Percentiles rank a stretch among this genome's conserved stretches.
Conservation (phyloP, 2,329 filamentous ascomycete genomes). For the Furcasterigmium sp. region DNA sequence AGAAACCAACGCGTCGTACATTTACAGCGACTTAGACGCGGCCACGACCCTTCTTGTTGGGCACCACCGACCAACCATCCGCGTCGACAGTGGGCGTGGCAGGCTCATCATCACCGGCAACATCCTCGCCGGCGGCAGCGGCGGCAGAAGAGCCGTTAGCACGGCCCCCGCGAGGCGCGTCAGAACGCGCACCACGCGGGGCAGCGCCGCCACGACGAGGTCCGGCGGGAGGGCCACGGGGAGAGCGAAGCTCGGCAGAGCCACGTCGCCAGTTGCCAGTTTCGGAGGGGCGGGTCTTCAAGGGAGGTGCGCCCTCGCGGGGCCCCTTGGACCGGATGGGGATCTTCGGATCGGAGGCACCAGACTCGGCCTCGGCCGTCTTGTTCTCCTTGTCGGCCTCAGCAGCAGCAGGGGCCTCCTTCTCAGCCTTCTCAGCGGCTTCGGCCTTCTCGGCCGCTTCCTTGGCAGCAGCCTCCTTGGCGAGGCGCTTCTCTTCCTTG, state of each 20-base stretch:
- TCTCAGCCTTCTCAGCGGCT: slow-evolving; percentile 22
- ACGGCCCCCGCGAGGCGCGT: slow-evolving; percentile 39
- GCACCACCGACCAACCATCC: slow-evolving; percentile 61
- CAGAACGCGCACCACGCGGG: slow-evolving; percentile 38
- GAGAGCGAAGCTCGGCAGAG: slow-evolving; percentile 40
- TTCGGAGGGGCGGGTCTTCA: slow-evolving; percentile 50
- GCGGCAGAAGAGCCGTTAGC: slow-evolving; percentile 36
- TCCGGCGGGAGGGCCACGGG: slow-evolving; percentile 38
- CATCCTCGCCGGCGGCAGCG: slow-evolving; percentile 23
- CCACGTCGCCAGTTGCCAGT: slow-evolving; percentile 56
- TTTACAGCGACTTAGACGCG: slow-evolving; percentile 1
- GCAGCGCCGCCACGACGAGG: slow-evolving; percentile 30
- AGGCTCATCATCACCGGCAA: slow-evolving; percentile 19
- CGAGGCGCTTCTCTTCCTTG: slow-evolving; percentile 65
- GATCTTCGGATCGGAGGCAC: slow-evolving; percentile 38
- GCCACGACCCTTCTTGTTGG: slow-evolving; percentile 8
- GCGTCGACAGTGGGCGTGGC: slow-evolving; percentile 41
- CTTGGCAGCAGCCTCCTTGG: slow-evolving; percentile 61
- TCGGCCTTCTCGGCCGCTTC: slow-evolving; percentile 46
- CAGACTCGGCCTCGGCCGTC: slow-evolving; percentile 18
- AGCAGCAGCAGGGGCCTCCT: slow-evolving; percentile 20
- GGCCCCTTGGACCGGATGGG: slow-evolving; percentile 31
- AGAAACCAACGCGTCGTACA: not conserved
- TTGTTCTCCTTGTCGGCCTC: slow-evolving; percentile 27
- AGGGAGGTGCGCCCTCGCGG: slow-evolving; percentile 34